Base-by-base conservation (phyloP, 2,329 filamentous ascomycete genomes). In the Bipolaris bicolor region DNA sequence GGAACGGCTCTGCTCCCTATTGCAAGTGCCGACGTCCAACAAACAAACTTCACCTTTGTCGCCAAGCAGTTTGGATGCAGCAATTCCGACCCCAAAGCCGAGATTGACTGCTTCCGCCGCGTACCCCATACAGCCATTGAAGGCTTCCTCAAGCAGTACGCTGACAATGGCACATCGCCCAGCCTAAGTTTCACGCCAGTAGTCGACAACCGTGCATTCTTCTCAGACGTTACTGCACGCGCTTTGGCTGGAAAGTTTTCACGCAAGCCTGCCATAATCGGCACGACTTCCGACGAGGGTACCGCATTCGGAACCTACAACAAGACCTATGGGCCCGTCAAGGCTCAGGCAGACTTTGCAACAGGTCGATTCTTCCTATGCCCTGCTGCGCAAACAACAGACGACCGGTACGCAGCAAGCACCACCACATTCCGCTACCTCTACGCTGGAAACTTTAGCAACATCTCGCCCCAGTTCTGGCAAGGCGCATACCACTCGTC, bases 31-130 rank as follows among this genome's bases (percentile, higher is more conserved):
- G 72, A 75, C 37, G 37, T 58, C 7, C 51, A 63, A 15, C 67
- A 75, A 15, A 66, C 67, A 7, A 78, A 78, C 61, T 79, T 79
- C 62, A 75, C 73, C 1, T 75, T 69, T 34, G 73, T 79, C 1
- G 77, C 77, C 6, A 60, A 63, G 7, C 64, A 73, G 1, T 66
- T 79, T 10, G 76, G 72, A 1, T 79, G 78, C 49, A 59, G 50
- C 16, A 59, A 60, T 49, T 33, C 61, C 18, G 59, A 65, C 15
- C 50, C 65, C 2, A 43, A 55, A 24, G 65, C 59, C 0, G 72
- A 78, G 54, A 58, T 80, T 3, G 66, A 67, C 1, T 80, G 78
- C 56, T 70, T 80, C 57, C 69, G 73, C 20, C 63, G 68, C 1
- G 65, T 79, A 0, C 62, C 68, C 7, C 68, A 54, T 9, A 18